Percentiles rank a stretch among this genome's conserved stretches.
These are phyloP conservation scores for Psidium friedrichsthalianum DNA, from an alignment of 345 rosid species.

Conservation along the genomic window DNA sequence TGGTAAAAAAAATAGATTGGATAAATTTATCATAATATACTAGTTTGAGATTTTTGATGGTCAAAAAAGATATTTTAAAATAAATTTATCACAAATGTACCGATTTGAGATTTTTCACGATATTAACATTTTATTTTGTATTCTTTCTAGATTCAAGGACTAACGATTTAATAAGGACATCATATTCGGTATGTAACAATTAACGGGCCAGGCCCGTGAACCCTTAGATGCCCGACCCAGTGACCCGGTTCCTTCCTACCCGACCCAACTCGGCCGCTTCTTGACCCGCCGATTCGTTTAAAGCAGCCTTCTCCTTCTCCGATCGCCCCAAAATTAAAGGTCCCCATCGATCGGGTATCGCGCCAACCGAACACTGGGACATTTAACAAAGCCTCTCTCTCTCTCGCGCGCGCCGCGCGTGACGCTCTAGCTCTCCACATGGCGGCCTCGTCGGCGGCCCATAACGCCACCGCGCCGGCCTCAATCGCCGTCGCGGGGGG, in stretches of 20 bases:
- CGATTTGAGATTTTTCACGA: no score
- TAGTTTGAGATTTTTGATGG: no score
- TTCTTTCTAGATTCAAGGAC: no score
- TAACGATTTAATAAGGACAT: background rate
- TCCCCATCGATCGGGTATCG: background rate
- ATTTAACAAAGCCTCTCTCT: background rate
- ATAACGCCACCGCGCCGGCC: conserved; percentile 7
- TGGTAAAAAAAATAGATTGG: no score
- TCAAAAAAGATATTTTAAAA: no score
- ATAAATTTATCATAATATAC: no score
- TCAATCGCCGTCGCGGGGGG: conserved; percentile 11
- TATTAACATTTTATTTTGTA: no score
- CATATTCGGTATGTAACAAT: background rate
- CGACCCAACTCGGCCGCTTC: background rate
- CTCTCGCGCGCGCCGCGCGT: background rate
- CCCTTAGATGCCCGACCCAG: background rate
- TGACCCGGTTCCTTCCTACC: background rate
- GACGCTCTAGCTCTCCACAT: conserved; percentile 7
- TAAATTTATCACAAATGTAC: no score
- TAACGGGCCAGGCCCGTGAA: background rate
- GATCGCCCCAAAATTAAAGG: background rate
- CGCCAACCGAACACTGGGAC: background rate
- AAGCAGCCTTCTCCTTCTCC: background rate
- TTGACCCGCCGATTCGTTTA: background rate
- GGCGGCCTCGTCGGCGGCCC: conserved; percentile 56